Evolutionary conservation across 805 yeast genomes (phyloP).

Genomic region (Pichia gijzeniarum): DNA sequence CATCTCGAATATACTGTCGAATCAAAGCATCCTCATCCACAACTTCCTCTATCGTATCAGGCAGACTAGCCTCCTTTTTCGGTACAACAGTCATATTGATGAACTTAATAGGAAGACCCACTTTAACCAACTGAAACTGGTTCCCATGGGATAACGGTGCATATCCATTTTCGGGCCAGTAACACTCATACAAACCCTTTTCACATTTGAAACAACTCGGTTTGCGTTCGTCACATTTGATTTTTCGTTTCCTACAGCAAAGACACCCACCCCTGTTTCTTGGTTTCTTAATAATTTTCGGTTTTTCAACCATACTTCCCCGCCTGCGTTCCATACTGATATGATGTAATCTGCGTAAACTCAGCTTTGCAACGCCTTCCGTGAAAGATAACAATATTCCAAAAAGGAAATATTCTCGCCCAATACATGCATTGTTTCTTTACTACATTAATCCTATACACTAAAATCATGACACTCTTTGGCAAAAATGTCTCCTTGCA

Average conservation of each 20-base stretch:
- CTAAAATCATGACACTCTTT: conserved; percentile 12
- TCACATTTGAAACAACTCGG: conserved; percentile 18
- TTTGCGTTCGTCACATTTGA: conserved; percentile 23
- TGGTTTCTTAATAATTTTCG: too few relatives aligned
- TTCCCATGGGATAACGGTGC: conserved; percentile 16
- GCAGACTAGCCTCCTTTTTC: neutral
- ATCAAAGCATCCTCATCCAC: conserved; percentile 19
- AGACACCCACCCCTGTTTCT: conserved; percentile 20
- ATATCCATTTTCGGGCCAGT: conserved; percentile 16
- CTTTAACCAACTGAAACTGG: conserved; percentile 15
- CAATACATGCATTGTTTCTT: too few relatives aligned
- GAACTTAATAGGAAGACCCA: neutral
- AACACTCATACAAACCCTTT: conserved; percentile 11
- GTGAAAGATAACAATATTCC: too few relatives aligned
- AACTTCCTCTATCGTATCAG: neutral
- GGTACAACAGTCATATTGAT: neutral
- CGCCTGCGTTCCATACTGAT: neutral
- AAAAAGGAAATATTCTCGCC: too few relatives aligned
- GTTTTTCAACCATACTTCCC: neutral
- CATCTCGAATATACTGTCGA: conserved; percentile 17
- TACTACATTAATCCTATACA: too few relatives aligned
- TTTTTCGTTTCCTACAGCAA: conserved; percentile 24
- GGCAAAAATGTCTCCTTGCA: conserved; percentile 34
- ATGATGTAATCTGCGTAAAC: neutral
- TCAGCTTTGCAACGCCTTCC: too few relatives aligned